These are phyloP conservation scores for Acacia pycnantha DNA, from an alignment of 331 rosid genomes.

Conservation along the genomic window DNA sequence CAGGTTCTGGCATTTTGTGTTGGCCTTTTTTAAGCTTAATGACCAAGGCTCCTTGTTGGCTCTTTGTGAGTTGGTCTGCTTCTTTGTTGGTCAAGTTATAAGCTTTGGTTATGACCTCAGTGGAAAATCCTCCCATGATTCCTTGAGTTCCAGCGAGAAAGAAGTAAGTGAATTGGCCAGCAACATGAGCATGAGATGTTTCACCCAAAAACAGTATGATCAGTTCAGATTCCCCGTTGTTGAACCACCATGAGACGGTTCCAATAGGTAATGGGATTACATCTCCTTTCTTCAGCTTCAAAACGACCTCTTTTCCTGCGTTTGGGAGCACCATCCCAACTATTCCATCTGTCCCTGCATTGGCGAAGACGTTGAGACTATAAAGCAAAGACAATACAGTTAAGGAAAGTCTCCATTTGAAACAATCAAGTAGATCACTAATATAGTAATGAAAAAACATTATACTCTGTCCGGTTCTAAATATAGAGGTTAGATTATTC, in stretches of 20 bases:
- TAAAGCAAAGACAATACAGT: no score
- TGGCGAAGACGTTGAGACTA: no score
- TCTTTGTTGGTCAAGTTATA: slow-evolving; percentile 31
- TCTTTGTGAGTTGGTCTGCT: slow-evolving; percentile 34
- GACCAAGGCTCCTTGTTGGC: slow-evolving; percentile 44
- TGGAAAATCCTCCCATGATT: slow-evolving; percentile 46
- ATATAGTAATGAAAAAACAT: no score
- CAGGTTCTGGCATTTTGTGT: slow-evolving; percentile 37
- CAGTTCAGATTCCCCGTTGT: slow-evolving; percentile 51
- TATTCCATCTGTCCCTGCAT: no score
- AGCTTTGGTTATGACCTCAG: slow-evolving; percentile 35
- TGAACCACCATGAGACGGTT: slow-evolving; percentile 77
- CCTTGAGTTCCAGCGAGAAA: slow-evolving; percentile 46
- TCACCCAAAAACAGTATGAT: slow-evolving; percentile 47
- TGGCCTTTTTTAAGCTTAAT: slow-evolving; percentile 28
- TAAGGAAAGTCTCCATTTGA: no score
- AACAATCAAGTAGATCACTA: no score
- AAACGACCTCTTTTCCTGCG: no score
- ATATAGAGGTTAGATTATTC: no score
- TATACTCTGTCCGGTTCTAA: no score
- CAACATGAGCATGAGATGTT: slow-evolving; percentile 38
- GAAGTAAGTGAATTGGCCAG: slow-evolving; percentile 56
- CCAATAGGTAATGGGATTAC: slow-evolving; percentile 52
- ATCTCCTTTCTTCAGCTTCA: slow-evolving; percentile 12
- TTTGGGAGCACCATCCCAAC: no score